Evolutionary conservation across 495 filamentous ascomycete species (phyloP).

Genomic region (Penicillium cataractarum): DNA sequence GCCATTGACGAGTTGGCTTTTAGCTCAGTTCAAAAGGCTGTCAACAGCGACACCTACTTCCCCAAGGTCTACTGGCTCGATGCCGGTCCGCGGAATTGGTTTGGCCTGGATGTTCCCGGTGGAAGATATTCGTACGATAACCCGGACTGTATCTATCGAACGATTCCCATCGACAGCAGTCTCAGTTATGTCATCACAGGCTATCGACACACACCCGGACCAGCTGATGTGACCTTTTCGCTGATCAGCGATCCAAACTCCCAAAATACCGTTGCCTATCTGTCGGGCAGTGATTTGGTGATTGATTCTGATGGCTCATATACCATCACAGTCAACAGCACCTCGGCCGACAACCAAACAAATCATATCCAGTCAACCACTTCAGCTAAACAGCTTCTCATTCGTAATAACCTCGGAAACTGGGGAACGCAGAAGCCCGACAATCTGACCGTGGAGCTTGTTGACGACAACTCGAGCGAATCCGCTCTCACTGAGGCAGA

Average conservation of each 20-base stretch:
- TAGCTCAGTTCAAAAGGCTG: conserved; percentile 20
- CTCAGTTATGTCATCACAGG: conserved; percentile 18
- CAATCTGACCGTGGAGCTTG: conserved; percentile 13
- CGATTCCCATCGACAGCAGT: conserved; percentile 19
- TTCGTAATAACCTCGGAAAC: conserved; percentile 24
- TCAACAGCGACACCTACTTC: conserved; percentile 17
- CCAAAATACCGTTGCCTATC: conserved; percentile 21
- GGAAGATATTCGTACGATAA: conserved; percentile 24
- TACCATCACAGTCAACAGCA: conserved; percentile 23
- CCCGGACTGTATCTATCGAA: conserved; percentile 25
- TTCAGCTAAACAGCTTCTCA: conserved; percentile 12
- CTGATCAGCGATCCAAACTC: conserved; percentile 25
- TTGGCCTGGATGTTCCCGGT: conserved; percentile 20
- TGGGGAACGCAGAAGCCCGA: conserved; percentile 17
- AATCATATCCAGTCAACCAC: conserved; percentile 21
- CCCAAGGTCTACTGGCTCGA: conserved; percentile 20
- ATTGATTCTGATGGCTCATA: conserved; percentile 19
- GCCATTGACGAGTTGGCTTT: conserved; percentile 24
- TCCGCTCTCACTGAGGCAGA: conserved; percentile 3
- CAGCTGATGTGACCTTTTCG: conserved; percentile 20
- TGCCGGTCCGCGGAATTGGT: conserved; percentile 19
- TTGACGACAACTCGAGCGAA: conserved; percentile 4
- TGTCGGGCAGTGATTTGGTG: conserved; percentile 15
- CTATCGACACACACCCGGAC: conserved; percentile 12
- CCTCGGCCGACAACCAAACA: conserved; percentile 9